Evolutionary conservation across 139 green algal species (phyloP).

Genomic region (Chlamydomonas applanata): DNA sequence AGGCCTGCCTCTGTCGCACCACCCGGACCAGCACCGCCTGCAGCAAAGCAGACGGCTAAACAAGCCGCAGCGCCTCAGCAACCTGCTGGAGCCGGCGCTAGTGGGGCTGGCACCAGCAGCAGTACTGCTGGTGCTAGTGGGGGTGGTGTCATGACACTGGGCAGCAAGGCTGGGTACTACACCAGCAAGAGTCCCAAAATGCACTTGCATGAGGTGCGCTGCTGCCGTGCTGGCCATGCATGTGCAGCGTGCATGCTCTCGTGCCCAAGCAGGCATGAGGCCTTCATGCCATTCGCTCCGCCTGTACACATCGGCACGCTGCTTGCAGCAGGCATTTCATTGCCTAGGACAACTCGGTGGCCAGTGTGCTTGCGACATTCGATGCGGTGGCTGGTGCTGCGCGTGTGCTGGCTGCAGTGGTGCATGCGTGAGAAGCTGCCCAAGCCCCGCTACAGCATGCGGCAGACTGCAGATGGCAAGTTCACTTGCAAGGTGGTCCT

Average conservation of each 20-base stretch:
- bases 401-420: background rate
- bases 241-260: no score
- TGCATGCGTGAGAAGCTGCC: constrained; percentile 56
- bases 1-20: background rate
- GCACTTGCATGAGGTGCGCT: constrained; percentile 66
- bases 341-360: no score
- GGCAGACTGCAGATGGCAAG: constrained; percentile 15
- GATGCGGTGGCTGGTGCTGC: background rate
- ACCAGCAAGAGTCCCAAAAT: constrained; percentile 76
- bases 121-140: background rate
- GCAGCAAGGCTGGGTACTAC: constrained; percentile 68
- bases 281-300: background rate
- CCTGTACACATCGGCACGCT: no score
- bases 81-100: no score
- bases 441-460: constrained; percentile 20
- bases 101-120: background rate
- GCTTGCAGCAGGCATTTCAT: no score
- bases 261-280: no score
- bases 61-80: background rate
- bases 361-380: no score
- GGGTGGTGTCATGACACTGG: constrained; percentile 64
- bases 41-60: background rate
- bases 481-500: constrained; percentile 68
- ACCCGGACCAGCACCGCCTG: constrained; percentile 5
- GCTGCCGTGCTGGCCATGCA: background rate